These are phyloP conservation scores for Bipolaris oryzae DNA, from an alignment of 2,329 filamentous ascomycete genomes.

Conservation along the genomic window DNA sequence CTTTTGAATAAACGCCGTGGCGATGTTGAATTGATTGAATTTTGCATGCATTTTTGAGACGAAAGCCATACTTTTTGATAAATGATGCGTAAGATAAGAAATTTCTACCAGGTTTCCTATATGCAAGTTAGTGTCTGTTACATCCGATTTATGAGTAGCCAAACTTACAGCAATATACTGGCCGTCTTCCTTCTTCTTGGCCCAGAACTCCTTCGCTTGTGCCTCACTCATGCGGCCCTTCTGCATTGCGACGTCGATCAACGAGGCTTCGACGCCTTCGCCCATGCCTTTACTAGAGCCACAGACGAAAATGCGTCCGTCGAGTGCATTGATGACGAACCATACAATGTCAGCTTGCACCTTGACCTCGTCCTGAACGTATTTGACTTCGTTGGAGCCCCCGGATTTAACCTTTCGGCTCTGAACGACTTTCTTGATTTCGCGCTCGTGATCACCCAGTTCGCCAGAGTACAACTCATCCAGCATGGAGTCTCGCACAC, in stretches of 20 bases:
- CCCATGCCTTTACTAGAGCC: slow-evolving; percentile 97
- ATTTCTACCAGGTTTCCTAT: slow-evolving; percentile 15
- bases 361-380: slow-evolving; percentile 94
- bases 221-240: slow-evolving; percentile 86
- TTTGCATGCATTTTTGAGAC: slow-evolving; percentile 6
- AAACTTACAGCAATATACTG: slow-evolving; percentile 83
- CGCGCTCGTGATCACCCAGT: slow-evolving; percentile 71
- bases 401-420: slow-evolving; percentile 52
- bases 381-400: slow-evolving; percentile 70
- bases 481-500: slow-evolving; percentile 88
- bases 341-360: slow-evolving; percentile 95
- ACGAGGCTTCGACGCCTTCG: slow-evolving; percentile 86
- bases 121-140: not conserved
- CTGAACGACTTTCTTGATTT: slow-evolving; percentile 59
- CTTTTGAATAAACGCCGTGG: slow-evolving; percentile 17
- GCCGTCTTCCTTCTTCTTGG: slow-evolving; percentile 85
- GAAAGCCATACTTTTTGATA: slow-evolving; percentile 3
- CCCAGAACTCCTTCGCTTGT: slow-evolving; percentile 87
- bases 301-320: slow-evolving; percentile 95
- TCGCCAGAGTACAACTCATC: slow-evolving; percentile 97
- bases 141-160: not conserved
- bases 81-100: not conserved
- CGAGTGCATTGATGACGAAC: slow-evolving; percentile 96
- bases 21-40: slow-evolving; percentile 13
- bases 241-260: slow-evolving; percentile 88